These are phyloP conservation scores for Pseudogymnoascus sp. DNA, from an alignment of 2,329 filamentous ascomycete species.

Conservation along the genomic window DNA sequence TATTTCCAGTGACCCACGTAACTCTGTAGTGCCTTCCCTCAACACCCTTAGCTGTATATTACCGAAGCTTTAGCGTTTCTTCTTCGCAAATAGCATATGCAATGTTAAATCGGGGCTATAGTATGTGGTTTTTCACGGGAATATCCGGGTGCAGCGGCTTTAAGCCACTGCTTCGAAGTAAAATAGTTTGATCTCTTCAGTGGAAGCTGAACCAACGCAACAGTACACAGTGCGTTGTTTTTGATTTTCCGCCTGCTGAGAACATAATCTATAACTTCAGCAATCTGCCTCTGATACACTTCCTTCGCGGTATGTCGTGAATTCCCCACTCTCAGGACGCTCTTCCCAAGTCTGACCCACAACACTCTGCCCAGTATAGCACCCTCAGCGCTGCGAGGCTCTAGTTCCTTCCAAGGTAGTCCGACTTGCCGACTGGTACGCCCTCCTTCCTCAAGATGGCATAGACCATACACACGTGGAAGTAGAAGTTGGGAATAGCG, in stretches of 20 bases:
- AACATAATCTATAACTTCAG: neutral
- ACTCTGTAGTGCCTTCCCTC: neutral
- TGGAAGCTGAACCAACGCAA: neutral
- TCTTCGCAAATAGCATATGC: neutral
- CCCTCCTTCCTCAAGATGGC: constrained; percentile 52
- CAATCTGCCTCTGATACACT: too few species aligned
- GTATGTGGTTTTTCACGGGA: neutral
- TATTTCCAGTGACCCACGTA: neutral
- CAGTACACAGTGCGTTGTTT: too few species aligned
- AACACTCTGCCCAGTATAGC: too few species aligned
- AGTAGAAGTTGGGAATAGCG: constrained; percentile 53
- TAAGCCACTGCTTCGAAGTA: neutral
- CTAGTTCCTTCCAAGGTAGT: constrained; percentile 36
- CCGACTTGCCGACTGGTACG: constrained; percentile 51
- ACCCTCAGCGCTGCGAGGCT: neutral
- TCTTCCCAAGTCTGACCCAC: too few species aligned
- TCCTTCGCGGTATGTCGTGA: too few species aligned
- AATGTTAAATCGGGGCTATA: neutral
- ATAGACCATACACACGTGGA: constrained; percentile 54
- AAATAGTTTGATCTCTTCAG: neutral
- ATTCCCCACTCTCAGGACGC: too few species aligned
- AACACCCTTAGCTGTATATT: neutral
- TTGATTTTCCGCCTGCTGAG: neutral
- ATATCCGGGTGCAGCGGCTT: neutral
- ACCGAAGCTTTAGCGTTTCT: neutral